Percentiles rank a stretch among this genome's conserved stretches.
Evolutionary conservation across 192 early-diverging fungal species (phyloP).

Genomic region (Glomus cerebriforme): DNA sequence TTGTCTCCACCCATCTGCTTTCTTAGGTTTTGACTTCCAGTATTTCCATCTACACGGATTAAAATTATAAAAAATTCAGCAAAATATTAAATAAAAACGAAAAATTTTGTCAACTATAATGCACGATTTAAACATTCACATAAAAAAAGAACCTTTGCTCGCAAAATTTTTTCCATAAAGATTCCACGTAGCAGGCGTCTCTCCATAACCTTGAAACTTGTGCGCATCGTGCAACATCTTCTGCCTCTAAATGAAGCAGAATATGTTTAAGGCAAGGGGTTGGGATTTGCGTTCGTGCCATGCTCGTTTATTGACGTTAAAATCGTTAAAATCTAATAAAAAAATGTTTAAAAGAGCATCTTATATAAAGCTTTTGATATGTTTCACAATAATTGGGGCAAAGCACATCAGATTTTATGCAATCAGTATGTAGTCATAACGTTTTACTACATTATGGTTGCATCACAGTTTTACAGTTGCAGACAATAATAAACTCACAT

Average conservation of each 20-base stretch:
- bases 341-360: not conserved
- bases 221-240: constrained; percentile 24
- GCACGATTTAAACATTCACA: not conserved
- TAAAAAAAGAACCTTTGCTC: constrained; percentile 14
- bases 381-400: not conserved
- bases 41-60: constrained; percentile 26
- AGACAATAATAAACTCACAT: not conserved
- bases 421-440: not conserved
- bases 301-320: not conserved
- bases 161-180: constrained; percentile 29
- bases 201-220: constrained; percentile 30
- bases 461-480: not conserved
- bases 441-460: not conserved
- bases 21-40: constrained; percentile 29
- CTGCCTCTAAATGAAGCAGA: constrained; percentile 24
- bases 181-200: constrained; percentile 26
- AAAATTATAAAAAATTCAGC: not conserved
- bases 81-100: not conserved
- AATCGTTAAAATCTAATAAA: not conserved
- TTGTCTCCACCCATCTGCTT: constrained; percentile 28
- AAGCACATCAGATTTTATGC: not conserved
- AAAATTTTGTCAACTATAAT: not conserved
- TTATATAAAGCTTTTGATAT: not conserved
- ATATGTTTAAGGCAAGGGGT: constrained; percentile 26
- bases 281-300: constrained; percentile 18